A percentile compares a stretch with the other conserved stretches of the same genome.
Conservation (phyloP, 495 filamentous ascomycete genomes). For the Entonaema liquescens region DNA sequence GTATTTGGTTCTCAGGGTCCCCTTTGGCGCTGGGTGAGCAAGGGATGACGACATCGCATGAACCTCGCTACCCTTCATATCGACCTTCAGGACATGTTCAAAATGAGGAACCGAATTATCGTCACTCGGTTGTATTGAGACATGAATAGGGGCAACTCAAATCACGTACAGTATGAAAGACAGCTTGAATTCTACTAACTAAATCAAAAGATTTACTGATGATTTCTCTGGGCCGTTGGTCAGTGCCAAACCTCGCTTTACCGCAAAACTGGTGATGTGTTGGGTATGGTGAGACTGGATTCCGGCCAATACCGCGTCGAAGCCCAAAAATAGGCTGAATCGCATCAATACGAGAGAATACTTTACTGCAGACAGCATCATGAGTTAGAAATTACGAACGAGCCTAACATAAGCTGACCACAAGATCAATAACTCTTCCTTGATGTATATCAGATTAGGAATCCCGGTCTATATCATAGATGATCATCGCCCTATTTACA, state of each 20-base stretch:
- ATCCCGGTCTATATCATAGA: conserved; percentile 18
- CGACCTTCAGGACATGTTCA: background rate
- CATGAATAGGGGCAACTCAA: conserved; percentile 5
- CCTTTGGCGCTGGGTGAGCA: conserved; percentile 9
- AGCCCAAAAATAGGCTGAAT: background rate
- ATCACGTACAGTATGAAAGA: background rate
- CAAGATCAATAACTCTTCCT: background rate
- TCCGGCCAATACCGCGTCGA: background rate
- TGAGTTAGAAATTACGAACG: conserved; percentile 3
- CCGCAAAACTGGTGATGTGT: background rate
- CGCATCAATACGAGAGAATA: background rate
- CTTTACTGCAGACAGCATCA: background rate
- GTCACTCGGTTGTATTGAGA: conserved; percentile 9
- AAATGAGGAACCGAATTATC: background rate
- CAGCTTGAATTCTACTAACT: background rate
- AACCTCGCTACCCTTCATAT: conserved; percentile 24
- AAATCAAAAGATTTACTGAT: background rate
- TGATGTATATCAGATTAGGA: conserved; percentile 9
- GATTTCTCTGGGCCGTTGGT: no score
- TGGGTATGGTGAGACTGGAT: background rate
- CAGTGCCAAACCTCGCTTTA: background rate
- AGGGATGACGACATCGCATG: conserved; percentile 28
- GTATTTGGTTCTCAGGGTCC: conserved; percentile 23
- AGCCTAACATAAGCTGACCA: background rate
- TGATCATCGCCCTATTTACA: conserved; percentile 14